Evolutionary conservation across 2,329 filamentous ascomycete species (phyloP).

Genomic region (Diaporthe capsici): DNA sequence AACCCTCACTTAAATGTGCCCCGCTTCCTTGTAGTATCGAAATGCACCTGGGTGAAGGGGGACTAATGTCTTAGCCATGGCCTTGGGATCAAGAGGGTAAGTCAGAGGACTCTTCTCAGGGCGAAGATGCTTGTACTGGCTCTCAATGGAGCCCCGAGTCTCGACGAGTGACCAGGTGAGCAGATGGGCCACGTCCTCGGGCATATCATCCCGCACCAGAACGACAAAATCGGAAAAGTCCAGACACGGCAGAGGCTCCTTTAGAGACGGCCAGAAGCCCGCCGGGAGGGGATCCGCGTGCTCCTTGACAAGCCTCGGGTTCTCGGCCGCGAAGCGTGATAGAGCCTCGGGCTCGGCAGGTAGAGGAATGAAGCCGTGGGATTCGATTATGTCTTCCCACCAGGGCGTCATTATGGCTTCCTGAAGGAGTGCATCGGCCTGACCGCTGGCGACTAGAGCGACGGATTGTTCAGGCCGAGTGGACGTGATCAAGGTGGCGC

Average conservation of each 20-base stretch:
- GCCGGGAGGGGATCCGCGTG: not conserved
- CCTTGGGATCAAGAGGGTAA: not conserved
- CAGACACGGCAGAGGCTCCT: not conserved
- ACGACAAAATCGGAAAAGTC: not conserved
- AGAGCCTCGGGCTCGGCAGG: not conserved
- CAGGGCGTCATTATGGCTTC: not conserved
- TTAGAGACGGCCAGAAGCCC: not conserved
- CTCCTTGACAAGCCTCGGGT: not conserved
- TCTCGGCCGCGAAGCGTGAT: not conserved
- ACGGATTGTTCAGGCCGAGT: not conserved
- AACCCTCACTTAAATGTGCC: not conserved
- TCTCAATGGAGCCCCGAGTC: not conserved
- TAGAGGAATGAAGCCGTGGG: not conserved
- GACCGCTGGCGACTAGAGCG: not conserved
- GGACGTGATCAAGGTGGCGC: not conserved
- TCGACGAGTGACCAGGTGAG: not conserved
- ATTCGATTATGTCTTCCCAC: not conserved
- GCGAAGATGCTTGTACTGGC: not conserved
- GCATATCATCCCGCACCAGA: not conserved
- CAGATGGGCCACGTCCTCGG: not conserved
- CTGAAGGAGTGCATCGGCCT: not conserved
- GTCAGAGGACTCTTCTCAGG: slow-evolving; percentile 1
- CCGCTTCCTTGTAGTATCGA: not conserved
- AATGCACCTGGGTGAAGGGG: not conserved
- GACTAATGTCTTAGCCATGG: not conserved